A percentile compares a stretch with the other conserved stretches of the same genome.
phyloP scores from a whole-genome alignment of 371 early-diverging fungal species.

The Actinomortierella ambigua region DNA sequence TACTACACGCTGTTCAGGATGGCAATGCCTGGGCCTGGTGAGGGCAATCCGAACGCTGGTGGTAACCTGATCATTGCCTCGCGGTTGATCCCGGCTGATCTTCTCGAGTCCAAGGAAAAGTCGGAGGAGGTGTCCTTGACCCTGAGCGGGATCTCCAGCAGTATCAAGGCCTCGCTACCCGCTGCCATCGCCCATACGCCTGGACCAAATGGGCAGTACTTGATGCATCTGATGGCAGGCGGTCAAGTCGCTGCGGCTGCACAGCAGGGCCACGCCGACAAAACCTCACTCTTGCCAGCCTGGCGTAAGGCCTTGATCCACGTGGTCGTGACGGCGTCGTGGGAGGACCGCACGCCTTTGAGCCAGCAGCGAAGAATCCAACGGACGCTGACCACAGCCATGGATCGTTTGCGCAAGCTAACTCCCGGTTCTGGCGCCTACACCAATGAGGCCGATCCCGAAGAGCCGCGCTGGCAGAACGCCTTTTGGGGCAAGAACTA shows the following conservation, averaged over 20 bases:
- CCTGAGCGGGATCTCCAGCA: background rate
- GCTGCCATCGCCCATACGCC: background rate
- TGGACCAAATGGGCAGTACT: background rate
- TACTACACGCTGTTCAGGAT: background rate
- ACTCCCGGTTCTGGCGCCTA: conserved; percentile 44
- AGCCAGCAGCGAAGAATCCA: conserved; percentile 2
- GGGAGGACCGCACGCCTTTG: conserved; percentile 21
- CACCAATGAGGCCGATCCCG: conserved; percentile 46
- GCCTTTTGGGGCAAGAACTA: conserved; percentile 54
- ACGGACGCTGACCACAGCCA: conserved; percentile 11
- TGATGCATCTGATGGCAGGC: conserved; percentile 23
- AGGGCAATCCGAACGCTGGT: conserved; percentile 5
- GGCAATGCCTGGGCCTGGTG: no score
- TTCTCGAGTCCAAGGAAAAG: conserved; percentile 8
- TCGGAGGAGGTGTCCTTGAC: conserved; percentile 1
- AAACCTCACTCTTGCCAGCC: conserved; percentile 40
- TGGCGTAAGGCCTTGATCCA: conserved; percentile 47
- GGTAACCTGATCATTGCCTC: conserved; percentile 20
- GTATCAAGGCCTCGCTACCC: no score
- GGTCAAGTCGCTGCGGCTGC: conserved; percentile 13
- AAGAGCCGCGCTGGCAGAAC: conserved; percentile 48
- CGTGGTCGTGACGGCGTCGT: conserved; percentile 20
- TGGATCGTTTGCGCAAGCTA: conserved; percentile 16
- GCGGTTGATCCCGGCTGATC: conserved; percentile 14
- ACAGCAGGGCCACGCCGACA: background rate